Percentiles rank a stretch among this genome's conserved stretches.
Evolutionary conservation across 2,329 filamentous ascomycete genomes (phyloP).

Genomic region (Fusarium stilboides): DNA sequence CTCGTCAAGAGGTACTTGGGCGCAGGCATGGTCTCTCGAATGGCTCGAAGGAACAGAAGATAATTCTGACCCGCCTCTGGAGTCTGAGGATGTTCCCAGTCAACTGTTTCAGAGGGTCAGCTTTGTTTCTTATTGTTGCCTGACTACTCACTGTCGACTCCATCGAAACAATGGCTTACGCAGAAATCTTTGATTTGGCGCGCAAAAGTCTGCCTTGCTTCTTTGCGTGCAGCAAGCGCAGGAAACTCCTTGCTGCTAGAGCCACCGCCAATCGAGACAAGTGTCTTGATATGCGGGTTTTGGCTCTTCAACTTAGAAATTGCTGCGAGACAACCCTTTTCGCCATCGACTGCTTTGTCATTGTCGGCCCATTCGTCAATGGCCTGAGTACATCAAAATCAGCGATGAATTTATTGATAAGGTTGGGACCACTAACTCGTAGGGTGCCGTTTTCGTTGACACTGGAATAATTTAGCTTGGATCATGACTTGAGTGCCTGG

Average conservation of each 20-base stretch:
- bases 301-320: slow-evolving; percentile 71
- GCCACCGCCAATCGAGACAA: slow-evolving; percentile 77
- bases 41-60: slow-evolving; percentile 67
- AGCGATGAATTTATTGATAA: neutral
- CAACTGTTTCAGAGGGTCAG: slow-evolving; percentile 61
- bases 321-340: slow-evolving; percentile 72
- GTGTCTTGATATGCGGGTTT: slow-evolving; percentile 69
- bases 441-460: slow-evolving; percentile 55
- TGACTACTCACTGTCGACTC: slow-evolving; percentile 69
- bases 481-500: neutral
- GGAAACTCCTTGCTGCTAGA: slow-evolving; percentile 74
- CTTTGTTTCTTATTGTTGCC: neutral
- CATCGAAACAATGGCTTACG: slow-evolving; percentile 71
- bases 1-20: slow-evolving; percentile 72
- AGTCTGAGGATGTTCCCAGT: slow-evolving; percentile 77
- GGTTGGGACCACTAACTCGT: slow-evolving; percentile 56
- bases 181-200: slow-evolving; percentile 68
- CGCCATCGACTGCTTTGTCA: slow-evolving; percentile 72
- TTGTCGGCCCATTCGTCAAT: slow-evolving; percentile 76
- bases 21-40: slow-evolving; percentile 69
- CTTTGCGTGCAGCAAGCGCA: slow-evolving; percentile 64
- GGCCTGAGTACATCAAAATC: slow-evolving; percentile 42
- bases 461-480: slow-evolving; percentile 45
- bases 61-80: slow-evolving; percentile 70
- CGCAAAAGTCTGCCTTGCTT: slow-evolving; percentile 68